Percentiles rank a stretch among this genome's conserved stretches.
These are phyloP conservation scores for Fusarium chaquense DNA, from an alignment of 2,329 filamentous ascomycete genomes.

Conservation along the genomic window DNA sequence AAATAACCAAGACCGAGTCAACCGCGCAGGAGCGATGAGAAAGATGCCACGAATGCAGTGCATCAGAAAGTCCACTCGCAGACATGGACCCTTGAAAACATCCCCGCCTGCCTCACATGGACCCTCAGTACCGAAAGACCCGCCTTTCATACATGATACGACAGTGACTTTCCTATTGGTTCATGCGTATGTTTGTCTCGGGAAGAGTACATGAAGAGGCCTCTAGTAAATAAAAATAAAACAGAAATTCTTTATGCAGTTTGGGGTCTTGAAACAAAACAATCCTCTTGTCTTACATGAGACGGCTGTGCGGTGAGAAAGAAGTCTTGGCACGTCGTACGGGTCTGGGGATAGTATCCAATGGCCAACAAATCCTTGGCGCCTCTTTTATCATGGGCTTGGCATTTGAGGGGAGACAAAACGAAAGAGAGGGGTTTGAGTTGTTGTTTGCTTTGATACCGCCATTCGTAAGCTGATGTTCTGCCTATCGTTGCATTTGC, in stretches of 20 bases:
- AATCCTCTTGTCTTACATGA: not conserved
- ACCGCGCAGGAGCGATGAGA: slow-evolving; percentile 19
- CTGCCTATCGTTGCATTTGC: not conserved
- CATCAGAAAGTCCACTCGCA: slow-evolving; percentile 25
- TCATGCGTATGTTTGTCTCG: slow-evolving; percentile 1
- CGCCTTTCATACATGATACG: slow-evolving; percentile 28
- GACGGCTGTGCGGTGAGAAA: slow-evolving; percentile 17
- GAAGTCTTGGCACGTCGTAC: slow-evolving; percentile 21
- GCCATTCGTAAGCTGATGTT: slow-evolving; percentile 4
- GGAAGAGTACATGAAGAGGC: not conserved
- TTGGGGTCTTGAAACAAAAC: not conserved
- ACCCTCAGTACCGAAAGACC: not conserved
- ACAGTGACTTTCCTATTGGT: slow-evolving; percentile 1
- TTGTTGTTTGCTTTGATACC: not conserved
- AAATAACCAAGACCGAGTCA: slow-evolving; percentile 36
- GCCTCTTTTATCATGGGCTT: slow-evolving; percentile 6
- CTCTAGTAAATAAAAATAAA: not conserved
- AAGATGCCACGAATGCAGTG: slow-evolving; percentile 40
- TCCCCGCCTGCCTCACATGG: not conserved
- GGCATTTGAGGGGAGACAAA: slow-evolving; percentile 8
- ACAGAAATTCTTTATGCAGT: not conserved
- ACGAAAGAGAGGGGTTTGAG: not conserved
- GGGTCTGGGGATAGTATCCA: slow-evolving; percentile 6
- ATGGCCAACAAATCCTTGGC: slow-evolving; percentile 14
- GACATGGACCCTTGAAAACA: slow-evolving; percentile 3